Evolutionary conservation across 305 asterid species (phyloP).

Genomic region (Rubia tinctorum): DNA sequence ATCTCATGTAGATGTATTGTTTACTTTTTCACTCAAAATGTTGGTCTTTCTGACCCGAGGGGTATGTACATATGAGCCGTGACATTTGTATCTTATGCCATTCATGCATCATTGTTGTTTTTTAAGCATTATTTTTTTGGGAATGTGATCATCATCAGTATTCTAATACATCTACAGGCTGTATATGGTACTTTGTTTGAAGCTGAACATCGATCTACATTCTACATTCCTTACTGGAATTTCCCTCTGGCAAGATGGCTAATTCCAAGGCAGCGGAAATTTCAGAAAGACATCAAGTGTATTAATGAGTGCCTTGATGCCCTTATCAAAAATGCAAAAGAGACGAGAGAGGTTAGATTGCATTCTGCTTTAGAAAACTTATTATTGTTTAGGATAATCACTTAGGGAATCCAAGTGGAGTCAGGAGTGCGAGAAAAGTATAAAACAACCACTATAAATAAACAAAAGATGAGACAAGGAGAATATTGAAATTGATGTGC

Average conservation of each 20-base stretch:
- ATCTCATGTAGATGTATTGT: neutral
- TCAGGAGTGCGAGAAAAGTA: neutral
- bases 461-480: neutral
- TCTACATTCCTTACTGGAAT: constrained; percentile 95
- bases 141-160: too few species aligned
- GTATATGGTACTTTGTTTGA: constrained; percentile 95
- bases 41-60: neutral
- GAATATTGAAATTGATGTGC: neutral
- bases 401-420: neutral
- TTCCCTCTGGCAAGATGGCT: constrained; percentile 83
- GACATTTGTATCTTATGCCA: neutral
- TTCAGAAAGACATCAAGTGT: constrained; percentile 80
- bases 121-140: too few species aligned
- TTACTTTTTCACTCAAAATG: neutral
- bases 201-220: constrained; percentile 97
- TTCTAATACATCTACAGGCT: constrained; percentile 45
- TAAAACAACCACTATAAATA: neutral
- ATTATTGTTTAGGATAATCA: neutral
- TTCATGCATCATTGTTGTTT: neutral
- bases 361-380: neutral
- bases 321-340: constrained; percentile 84
- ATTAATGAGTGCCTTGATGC: constrained; percentile 90
- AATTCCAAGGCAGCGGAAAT: constrained; percentile 87
- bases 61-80: neutral
- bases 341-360: constrained; percentile 78